phyloP scores from a whole-genome alignment of 257 asterid species.

The Ballota nigra region DNA sequence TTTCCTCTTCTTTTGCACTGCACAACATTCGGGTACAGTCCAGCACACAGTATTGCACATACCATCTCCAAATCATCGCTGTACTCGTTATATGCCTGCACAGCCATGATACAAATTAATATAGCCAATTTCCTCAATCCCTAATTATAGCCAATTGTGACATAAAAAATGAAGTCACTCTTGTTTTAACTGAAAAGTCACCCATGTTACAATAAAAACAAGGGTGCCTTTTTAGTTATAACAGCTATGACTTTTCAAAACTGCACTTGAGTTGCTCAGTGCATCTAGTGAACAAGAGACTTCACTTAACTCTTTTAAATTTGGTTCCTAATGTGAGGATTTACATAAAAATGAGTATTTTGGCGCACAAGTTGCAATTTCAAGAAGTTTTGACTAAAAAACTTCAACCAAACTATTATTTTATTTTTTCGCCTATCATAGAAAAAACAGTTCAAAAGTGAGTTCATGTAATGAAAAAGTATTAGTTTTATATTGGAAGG shows the following conservation, averaged over 20 bases:
- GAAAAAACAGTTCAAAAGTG: background rate
- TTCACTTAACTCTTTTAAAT: too few relatives aligned
- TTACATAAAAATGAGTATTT: too few relatives aligned
- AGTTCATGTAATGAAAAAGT: background rate
- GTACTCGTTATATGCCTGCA: constrained; percentile 74
- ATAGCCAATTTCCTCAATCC: background rate
- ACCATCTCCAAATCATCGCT: constrained; percentile 91
- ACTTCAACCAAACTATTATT: background rate
- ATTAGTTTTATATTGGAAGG: too few relatives aligned
- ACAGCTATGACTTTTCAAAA: too few relatives aligned
- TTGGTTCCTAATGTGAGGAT: background rate
- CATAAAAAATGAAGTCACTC: too few relatives aligned
- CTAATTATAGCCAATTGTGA: background rate
- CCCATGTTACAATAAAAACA: too few relatives aligned
- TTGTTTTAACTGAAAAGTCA: too few relatives aligned
- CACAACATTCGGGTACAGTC: constrained; percentile 92
- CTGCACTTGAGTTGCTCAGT: too few relatives aligned
- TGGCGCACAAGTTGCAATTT: too few relatives aligned
- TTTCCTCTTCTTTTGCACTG: constrained; percentile 96
- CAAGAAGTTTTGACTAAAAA: background rate
- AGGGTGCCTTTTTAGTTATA: too few relatives aligned
- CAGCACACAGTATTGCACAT: constrained; percentile 92
- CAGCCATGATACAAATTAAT: background rate
- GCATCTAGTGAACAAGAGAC: too few relatives aligned
- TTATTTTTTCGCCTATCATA: too few relatives aligned